Evolutionary conservation across 2,329 filamentous ascomycete genomes (phyloP).

Genomic region (Alternaria hordeiaustralica): DNA sequence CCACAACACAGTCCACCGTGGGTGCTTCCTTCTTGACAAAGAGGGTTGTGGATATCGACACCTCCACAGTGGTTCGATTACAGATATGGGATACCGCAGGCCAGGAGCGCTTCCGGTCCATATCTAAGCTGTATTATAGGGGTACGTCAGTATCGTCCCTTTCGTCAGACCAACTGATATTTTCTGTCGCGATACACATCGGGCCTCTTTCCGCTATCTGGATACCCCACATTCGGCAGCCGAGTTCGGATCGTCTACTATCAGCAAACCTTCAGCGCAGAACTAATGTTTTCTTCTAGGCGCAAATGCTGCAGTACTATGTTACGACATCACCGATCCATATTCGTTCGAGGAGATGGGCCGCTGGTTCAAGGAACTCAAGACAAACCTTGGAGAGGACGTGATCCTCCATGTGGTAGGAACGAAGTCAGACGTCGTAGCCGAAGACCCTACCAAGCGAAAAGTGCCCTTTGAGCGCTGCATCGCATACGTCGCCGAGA

Average conservation of each 20-base stretch:
- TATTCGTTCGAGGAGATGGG: slow-evolving; percentile 91
- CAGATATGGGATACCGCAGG: slow-evolving; percentile 98
- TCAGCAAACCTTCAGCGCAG: not conserved
- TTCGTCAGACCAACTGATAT: not conserved
- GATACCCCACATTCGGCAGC: not conserved
- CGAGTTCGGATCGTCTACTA: not conserved
- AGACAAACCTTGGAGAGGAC: slow-evolving; percentile 75
- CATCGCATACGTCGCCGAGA: slow-evolving; percentile 93
- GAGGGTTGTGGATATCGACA: slow-evolving; percentile 75
- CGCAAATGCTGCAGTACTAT: slow-evolving; percentile 90
- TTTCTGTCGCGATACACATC: not conserved
- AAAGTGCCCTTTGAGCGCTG: slow-evolving; percentile 94
- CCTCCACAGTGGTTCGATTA: slow-evolving; percentile 84
- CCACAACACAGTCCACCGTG: slow-evolving; percentile 56
- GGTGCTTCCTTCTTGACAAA: slow-evolving; percentile 67
- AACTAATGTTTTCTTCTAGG: slow-evolving; percentile 53
- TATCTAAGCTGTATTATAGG: slow-evolving; percentile 94
- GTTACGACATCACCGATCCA: slow-evolving; percentile 91
- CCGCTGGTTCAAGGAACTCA: slow-evolving; percentile 84
- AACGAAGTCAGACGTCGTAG: slow-evolving; percentile 79
- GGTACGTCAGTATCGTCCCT: slow-evolving; percentile 34
- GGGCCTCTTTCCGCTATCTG: not conserved
- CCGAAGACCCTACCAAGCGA: slow-evolving; percentile 76
- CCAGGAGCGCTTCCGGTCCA: slow-evolving; percentile 93
- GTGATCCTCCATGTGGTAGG: slow-evolving; percentile 94